A percentile compares a stretch with the other conserved stretches of the same genome.
phyloP scores from a whole-genome alignment of 805 yeast species.

The Kazachstania kunashirensis region DNA sequence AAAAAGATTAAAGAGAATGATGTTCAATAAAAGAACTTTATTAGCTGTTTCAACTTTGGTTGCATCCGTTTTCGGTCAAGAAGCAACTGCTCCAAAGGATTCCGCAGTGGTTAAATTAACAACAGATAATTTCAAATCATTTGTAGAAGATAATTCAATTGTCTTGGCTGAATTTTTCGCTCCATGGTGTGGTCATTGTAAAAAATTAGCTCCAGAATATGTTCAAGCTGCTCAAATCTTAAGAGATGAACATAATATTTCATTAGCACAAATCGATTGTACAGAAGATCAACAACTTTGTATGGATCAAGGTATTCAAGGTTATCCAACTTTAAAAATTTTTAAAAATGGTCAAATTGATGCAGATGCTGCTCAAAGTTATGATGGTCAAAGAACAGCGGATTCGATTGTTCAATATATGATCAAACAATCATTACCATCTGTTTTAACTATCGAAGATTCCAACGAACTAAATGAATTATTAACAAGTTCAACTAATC shows the following conservation, averaged over 20 bases:
- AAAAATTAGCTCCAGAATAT: constrained; percentile 74
- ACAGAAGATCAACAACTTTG: constrained; percentile 69
- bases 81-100: constrained; percentile 68
- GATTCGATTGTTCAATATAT: constrained; percentile 68
- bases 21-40: constrained; percentile 12
- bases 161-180: constrained; percentile 85
- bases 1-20: neutral
- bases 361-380: constrained; percentile 40
- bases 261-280: constrained; percentile 79
- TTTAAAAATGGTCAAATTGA: constrained; percentile 44
- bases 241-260: constrained; percentile 51
- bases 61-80: constrained; percentile 31
- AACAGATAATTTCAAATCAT: constrained; percentile 51
- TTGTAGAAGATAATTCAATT: constrained; percentile 61
- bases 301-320: constrained; percentile 54
- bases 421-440: constrained; percentile 74
- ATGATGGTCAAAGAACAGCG: constrained; percentile 78
- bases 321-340: constrained; percentile 78
- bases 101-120: constrained; percentile 81
- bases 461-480: constrained; percentile 43
- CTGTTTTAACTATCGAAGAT: constrained; percentile 45
- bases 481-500: constrained; percentile 33
- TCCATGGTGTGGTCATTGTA: constrained; percentile 98
- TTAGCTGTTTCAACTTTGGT: constrained; percentile 17
- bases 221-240: constrained; percentile 67